Conservation (phyloP, 441 rosid genomes). For the Macaranga tanarius region DNA sequence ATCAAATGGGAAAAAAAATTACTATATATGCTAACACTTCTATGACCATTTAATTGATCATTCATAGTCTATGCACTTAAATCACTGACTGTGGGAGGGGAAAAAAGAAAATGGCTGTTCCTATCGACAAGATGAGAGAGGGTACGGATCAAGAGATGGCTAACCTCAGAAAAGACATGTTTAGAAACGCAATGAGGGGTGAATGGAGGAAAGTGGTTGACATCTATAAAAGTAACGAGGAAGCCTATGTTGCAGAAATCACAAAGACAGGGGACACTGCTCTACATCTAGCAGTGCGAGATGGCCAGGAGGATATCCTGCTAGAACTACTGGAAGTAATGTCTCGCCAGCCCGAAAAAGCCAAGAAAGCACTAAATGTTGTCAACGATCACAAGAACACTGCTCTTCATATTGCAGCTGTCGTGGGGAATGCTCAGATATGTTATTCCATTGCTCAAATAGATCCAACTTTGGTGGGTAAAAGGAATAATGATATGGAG, state of each 20-base stretch:
- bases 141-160: background rate
- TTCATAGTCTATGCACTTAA: too few relatives aligned
- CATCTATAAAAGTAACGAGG: background rate
- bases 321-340: slow-evolving; percentile 6
- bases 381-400: slow-evolving; percentile 31
- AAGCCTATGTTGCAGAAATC: slow-evolving; percentile 5
- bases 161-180: background rate
- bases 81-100: too few relatives aligned
- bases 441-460: slow-evolving; percentile 18
- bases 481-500: slow-evolving; percentile 25
- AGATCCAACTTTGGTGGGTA: slow-evolving; percentile 10
- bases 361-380: background rate
- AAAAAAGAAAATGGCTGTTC: background rate
- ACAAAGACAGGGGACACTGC: slow-evolving; percentile 35
- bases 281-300: slow-evolving; percentile 38
- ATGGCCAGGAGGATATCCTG: slow-evolving; percentile 23
- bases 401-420: slow-evolving; percentile 39
- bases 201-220: slow-evolving; percentile 28
- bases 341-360: background rate
- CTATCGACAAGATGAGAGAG: background rate
- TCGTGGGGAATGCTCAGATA: slow-evolving; percentile 31
- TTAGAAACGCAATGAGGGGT: slow-evolving; percentile 30
- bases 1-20: too few relatives aligned
- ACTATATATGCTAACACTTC: too few relatives aligned
- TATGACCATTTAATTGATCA: too few relatives aligned